These are phyloP conservation scores for Trypanosoma avium DNA, from an alignment of 208 protist genomes.

Conservation along the genomic window DNA sequence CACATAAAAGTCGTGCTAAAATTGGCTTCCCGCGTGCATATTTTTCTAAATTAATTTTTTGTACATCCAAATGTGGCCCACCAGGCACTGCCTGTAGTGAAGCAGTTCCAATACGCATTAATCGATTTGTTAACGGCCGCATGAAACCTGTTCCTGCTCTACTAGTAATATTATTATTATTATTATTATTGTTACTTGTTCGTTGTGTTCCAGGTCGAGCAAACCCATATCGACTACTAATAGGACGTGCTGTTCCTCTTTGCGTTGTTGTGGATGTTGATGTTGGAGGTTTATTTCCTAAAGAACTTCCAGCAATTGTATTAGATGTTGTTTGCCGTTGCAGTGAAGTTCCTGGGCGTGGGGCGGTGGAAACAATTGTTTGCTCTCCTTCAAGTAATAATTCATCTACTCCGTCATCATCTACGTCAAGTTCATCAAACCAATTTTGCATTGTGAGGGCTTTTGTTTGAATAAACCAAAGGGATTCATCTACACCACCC, in stretches of 20 bases:
- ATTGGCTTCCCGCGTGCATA: constrained; percentile 88
- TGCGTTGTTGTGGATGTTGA: neutral
- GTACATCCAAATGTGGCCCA: constrained; percentile 86
- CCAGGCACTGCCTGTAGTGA: constrained; percentile 76
- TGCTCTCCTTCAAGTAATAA: constrained; percentile 92
- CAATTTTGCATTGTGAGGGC: constrained; percentile 90
- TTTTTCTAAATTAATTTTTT: constrained; percentile 85
- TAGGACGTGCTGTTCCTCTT: constrained; percentile 44
- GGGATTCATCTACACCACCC: constrained; percentile 44
- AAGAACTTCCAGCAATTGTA: no score
- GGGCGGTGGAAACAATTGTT: constrained; percentile 74
- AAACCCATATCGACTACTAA: constrained; percentile 81
- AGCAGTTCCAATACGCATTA: constrained; percentile 94
- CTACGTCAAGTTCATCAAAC: constrained; percentile 96
- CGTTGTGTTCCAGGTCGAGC: constrained; percentile 72
- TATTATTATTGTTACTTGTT: neutral
- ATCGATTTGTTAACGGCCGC: constrained; percentile 86
- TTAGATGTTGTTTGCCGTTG: constrained; percentile 33
- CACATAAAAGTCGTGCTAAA: constrained; percentile 92
- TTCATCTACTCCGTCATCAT: constrained; percentile 94
- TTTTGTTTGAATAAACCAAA: constrained; percentile 93
- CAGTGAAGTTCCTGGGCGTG: constrained; percentile 88
- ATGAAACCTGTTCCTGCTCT: no score
- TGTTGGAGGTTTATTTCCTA: no score
- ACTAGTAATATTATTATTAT: constrained; percentile 14